Percentiles rank a stretch among this genome's conserved stretches.
Evolutionary conservation across 768 basidiomycete species (phyloP).

Genomic region (Phanerodontia chrysosporium): DNA sequence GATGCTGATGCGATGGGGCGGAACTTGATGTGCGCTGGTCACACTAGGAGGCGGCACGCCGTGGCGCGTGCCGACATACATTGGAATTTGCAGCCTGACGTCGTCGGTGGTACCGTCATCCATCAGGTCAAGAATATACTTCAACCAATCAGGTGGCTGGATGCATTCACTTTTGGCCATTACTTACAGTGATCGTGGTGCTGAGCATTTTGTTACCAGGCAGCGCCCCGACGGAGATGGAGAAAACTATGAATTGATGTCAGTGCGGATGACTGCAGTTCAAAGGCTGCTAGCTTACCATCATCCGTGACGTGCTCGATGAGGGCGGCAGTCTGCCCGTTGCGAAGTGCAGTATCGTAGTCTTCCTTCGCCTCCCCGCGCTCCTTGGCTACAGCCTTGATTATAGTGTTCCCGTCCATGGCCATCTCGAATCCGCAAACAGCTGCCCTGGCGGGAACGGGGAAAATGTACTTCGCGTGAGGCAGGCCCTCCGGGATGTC

Average conservation of each 20-base stretch:
- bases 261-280: not conserved
- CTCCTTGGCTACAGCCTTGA: constrained; percentile 46
- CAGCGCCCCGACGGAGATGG: constrained; percentile 53
- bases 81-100: constrained; percentile 52
- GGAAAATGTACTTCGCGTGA: constrained; percentile 52
- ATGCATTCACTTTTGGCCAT: not conserved
- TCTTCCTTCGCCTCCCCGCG: constrained; percentile 37
- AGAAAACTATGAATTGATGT: constrained; percentile 39
- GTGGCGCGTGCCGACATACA: constrained; percentile 47
- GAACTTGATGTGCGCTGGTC: constrained; percentile 17
- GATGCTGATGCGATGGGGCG: constrained; percentile 36
- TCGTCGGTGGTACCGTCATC: constrained; percentile 45
- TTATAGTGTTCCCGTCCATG: constrained; percentile 36
- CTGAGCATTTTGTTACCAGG: constrained; percentile 37
- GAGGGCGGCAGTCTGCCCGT: constrained; percentile 40
- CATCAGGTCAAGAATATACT: constrained; percentile 53
- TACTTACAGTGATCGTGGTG: constrained; percentile 39
- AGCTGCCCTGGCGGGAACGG: constrained; percentile 50
- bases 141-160: not conserved
- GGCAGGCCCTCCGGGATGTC: constrained; percentile 20
- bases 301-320: constrained; percentile 49
- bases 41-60: constrained; percentile 40
- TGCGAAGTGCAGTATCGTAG: constrained; percentile 35
- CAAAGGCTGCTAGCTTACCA: constrained; percentile 29
- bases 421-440: constrained; percentile 51